Evolutionary conservation across 768 basidiomycete species (phyloP), one percentile per base, ranked within the genome.

Genomic region (Leucogyrophana mollusca): DNA sequence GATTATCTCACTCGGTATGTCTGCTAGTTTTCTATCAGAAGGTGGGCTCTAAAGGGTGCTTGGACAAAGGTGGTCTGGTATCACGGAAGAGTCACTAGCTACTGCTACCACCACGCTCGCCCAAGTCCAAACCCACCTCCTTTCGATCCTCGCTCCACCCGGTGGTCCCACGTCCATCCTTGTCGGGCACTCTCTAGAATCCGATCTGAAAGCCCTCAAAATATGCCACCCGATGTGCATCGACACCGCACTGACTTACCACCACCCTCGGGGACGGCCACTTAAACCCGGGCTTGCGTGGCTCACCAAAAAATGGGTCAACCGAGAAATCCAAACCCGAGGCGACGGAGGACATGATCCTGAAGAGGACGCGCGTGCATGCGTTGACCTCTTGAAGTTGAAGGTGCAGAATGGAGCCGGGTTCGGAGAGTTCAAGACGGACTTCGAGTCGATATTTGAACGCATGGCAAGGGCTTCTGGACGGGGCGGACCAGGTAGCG

Each of bases 31-130:
- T 17, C 18, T 16, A 40, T 43, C 11, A 42, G 18, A 22, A 40
- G 25, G 40, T 46, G 17, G 16, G 5, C 30, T 39, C 17, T 17
- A 16, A 14, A n/a, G n/a, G n/a, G n/a, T n/a, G n/a, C n/a, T n/a
- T n/a, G n/a, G n/a, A n/a, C n/a, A n/a, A n/a, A 93, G 90, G 56
- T 98, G 87, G 83, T 97, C 94, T 16, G 95, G 95, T 2, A 93
- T 99, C 52, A 97, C 94, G 0, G 80, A 81, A 9, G 82, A 82
- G 47, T 74, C 79, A 1, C 77, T 98, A 2, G 68, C 67, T 0
- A 66, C 70, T 1, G 83, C 90, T 0, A 94, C 83, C 0, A 93
- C 90, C 0, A 90, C 90, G 0, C 78, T 94, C 11, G 65, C 80
- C 0, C 73, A 92, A 54, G 87, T 95, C 6, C 95, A 98, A 67